Evolutionary conservation across 2,329 filamentous ascomycete species (phyloP).

Genomic region (Aspergillus thermomutatus): DNA sequence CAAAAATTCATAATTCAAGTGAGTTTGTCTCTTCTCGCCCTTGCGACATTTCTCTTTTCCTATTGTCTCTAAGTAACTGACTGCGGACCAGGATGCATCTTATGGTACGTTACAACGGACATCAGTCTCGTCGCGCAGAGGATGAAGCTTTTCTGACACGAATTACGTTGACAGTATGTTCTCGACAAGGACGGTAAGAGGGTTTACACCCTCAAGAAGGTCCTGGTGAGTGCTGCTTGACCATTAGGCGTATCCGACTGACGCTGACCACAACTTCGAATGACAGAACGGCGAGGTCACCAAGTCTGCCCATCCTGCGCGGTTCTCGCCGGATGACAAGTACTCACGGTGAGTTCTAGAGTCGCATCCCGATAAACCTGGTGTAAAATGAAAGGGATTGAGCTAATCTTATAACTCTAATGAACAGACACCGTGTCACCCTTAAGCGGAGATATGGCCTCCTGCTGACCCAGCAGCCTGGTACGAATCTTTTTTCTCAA

Average conservation of each 20-base stretch:
- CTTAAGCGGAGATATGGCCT: slow-evolving; percentile 91
- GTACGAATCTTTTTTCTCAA: slow-evolving; percentile 34
- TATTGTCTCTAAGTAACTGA: slow-evolving; percentile 5
- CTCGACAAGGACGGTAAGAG: slow-evolving; percentile 79
- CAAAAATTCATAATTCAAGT: slow-evolving; percentile 21
- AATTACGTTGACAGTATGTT: slow-evolving; percentile 62
- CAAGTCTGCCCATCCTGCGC: slow-evolving; percentile 91
- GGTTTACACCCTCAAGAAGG: slow-evolving; percentile 93
- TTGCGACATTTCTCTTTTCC: not conserved
- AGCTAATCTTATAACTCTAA: slow-evolving; percentile 6
- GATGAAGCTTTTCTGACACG: slow-evolving; percentile 4
- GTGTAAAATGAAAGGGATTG: not conserved
- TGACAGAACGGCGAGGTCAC: slow-evolving; percentile 70
- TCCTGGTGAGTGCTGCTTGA: slow-evolving; percentile 1
- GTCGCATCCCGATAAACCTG: not conserved
- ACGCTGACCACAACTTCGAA: slow-evolving; percentile 32
- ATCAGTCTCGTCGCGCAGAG: slow-evolving; percentile 2
- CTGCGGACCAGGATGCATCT: slow-evolving; percentile 35
- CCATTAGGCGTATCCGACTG: not conserved
- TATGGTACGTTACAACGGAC: slow-evolving; percentile 31
- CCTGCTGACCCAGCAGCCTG: slow-evolving; percentile 73
- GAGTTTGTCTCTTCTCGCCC: slow-evolving; percentile 12
- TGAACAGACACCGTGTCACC: slow-evolving; percentile 76
- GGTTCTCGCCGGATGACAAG: slow-evolving; percentile 98
- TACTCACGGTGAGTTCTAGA: slow-evolving; percentile 66